Conservation (phyloP, 2,329 filamentous ascomycete species). For the Colletotrichum abscissum region DNA sequence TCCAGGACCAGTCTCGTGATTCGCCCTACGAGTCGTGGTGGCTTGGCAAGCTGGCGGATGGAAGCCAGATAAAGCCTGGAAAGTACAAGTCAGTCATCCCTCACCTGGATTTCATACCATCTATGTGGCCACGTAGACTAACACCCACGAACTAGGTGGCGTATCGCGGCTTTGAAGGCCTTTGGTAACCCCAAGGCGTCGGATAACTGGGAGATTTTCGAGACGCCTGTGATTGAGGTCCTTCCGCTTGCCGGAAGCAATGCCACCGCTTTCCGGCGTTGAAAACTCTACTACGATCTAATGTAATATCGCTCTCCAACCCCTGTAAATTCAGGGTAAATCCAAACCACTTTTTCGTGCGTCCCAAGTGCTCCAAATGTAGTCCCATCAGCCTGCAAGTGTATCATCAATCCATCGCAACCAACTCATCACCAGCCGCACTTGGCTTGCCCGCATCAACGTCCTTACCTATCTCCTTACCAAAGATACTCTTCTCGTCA, state of each 20-base stretch:
- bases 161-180: conserved; percentile 53
- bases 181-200: conserved; percentile 54
- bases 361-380: neutral
- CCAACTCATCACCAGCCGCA: neutral
- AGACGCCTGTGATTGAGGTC: conserved; percentile 48
- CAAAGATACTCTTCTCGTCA: conserved; percentile 7
- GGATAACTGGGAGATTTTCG: conserved; percentile 54
- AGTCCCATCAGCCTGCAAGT: neutral
- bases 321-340: neutral
- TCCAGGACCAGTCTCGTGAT: conserved; percentile 47
- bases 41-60: conserved; percentile 56
- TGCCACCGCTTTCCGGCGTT: neutral
- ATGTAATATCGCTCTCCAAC: neutral
- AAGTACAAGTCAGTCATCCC: conserved; percentile 48
- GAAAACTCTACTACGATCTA: neutral
- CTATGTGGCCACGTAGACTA: neutral
- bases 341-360: neutral
- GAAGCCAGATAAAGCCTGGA: conserved; percentile 52
- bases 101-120: neutral
- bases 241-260: conserved; percentile 3
- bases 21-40: conserved; percentile 50
- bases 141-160: conserved; percentile 40
- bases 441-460: no score
- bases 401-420: conserved; percentile 4
- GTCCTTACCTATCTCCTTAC: neutral